Percentiles rank a stretch among this genome's conserved stretches.
Conservation (phyloP, 805 yeast species). For the Teunomyces gatunensis region DNA sequence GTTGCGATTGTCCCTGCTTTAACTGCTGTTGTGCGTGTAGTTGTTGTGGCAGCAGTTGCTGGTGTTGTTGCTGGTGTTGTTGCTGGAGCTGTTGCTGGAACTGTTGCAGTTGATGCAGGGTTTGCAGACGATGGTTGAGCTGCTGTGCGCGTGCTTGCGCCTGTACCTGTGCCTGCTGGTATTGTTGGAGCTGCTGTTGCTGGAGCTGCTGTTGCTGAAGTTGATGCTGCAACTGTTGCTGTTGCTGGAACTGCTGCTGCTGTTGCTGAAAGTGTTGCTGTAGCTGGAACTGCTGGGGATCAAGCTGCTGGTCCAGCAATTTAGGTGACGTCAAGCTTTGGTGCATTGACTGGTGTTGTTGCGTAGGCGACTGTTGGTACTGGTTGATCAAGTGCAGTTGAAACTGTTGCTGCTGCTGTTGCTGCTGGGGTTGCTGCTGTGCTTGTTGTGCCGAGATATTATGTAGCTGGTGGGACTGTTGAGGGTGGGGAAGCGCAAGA, state of each 20-base stretch:
- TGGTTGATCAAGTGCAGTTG: constrained; percentile 17
- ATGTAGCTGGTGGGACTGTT: constrained; percentile 1
- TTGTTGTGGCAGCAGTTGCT: constrained; percentile 7
- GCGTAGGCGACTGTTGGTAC: constrained; percentile 13
- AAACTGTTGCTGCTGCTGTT: constrained; percentile 5
- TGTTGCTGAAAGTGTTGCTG: constrained; percentile 6
- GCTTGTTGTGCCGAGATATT: constrained; percentile 8
- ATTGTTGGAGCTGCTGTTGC: constrained; percentile 11
- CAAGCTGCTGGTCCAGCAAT: constrained; percentile 11
- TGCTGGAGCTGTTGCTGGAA: constrained; percentile 14
- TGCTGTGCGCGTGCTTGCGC: constrained; percentile 21
- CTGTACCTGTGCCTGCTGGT: constrained; percentile 10
- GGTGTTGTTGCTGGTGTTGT: constrained; percentile 9
- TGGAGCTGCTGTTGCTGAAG: constrained; percentile 11
- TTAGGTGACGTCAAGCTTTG: constrained; percentile 13
- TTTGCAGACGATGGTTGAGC: constrained; percentile 13
- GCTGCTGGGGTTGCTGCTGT: constrained; percentile 10
- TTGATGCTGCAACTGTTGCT: constrained; percentile 8
- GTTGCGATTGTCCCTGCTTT: too few species aligned
- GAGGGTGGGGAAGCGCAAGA: constrained; percentile 1
- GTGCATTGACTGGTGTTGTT: constrained; percentile 12
- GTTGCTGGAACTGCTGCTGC: constrained; percentile 9
- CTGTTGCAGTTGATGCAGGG: constrained; percentile 3
- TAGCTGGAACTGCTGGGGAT: constrained; percentile 9
- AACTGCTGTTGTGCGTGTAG: constrained; percentile 8